These are phyloP conservation scores for Crithidia sp. DNA, from an alignment of 208 protist genomes.

Conservation along the genomic window DNA sequence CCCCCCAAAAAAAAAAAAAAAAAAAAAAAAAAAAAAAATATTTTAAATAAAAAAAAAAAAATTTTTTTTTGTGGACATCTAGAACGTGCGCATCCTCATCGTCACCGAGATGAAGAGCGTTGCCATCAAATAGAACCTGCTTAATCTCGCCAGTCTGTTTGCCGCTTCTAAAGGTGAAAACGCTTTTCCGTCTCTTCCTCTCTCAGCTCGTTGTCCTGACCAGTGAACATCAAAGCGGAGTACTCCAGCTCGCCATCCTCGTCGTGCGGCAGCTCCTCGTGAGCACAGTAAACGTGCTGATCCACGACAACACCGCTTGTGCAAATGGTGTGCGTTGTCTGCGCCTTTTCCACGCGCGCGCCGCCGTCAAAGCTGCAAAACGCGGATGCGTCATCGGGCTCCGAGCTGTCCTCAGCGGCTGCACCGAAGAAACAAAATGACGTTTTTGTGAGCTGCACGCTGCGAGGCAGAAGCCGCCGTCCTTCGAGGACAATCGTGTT, in stretches of 20 bases:
- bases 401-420: slow-evolving; percentile 16
- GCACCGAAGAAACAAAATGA: slow-evolving; percentile 44
- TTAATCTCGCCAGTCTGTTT: slow-evolving; percentile 25
- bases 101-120: slow-evolving; percentile 43
- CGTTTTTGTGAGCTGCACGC: slow-evolving; percentile 43
- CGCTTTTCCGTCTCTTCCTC: slow-evolving; percentile 17
- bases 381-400: not conserved
- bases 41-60: too few species aligned
- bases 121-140: slow-evolving; percentile 54
- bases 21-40: too few species aligned
- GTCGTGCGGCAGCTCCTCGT: slow-evolving; percentile 22
- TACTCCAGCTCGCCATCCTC: slow-evolving; percentile 28
- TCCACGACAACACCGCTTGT: slow-evolving; percentile 52
- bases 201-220: not conserved
- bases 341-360: slow-evolving; percentile 33
- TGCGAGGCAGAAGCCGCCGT: slow-evolving; percentile 16
- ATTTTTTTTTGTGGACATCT: too few species aligned
- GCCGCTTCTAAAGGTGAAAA: slow-evolving; percentile 35
- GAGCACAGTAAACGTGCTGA: slow-evolving; percentile 52
- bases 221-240: slow-evolving; percentile 12
- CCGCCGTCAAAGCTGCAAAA: slow-evolving; percentile 65
- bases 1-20: too few species aligned
- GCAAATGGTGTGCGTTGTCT: slow-evolving; percentile 53
- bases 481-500: slow-evolving; percentile 1
- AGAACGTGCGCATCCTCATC: slow-evolving; percentile 50